Conservation (phyloP, 345 rosid species). For the Gossypium ekmanianum region DNA sequence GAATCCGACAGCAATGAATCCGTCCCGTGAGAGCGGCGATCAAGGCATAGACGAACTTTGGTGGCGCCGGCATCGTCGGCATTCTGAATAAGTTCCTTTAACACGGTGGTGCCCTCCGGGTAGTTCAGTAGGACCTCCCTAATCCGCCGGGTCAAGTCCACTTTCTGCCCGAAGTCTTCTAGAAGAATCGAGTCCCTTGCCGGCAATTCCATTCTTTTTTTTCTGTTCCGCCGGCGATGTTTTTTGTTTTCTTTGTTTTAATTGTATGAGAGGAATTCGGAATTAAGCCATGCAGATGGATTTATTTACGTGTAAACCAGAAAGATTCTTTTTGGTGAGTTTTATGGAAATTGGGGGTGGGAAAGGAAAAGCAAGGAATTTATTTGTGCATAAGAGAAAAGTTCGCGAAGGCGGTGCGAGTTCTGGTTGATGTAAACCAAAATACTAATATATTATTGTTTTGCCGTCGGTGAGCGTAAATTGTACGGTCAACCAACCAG, state of each 20-base stretch:
- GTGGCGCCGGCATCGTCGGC: slow-evolving; percentile 98
- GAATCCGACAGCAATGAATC: slow-evolving; percentile 55
- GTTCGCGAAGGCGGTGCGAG: neutral
- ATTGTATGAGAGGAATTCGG: neutral
- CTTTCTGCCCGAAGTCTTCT: slow-evolving; percentile 98
- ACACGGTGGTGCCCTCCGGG: slow-evolving; percentile 91
- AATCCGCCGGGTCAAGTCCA: slow-evolving; percentile 93
- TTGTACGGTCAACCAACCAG: neutral
- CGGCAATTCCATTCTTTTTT: slow-evolving; percentile 41
- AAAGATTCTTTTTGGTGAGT: too few species aligned
- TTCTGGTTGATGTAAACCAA: neutral
- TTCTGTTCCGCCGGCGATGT: slow-evolving; percentile 1
- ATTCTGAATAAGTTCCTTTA: slow-evolving; percentile 90
- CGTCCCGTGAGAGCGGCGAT: slow-evolving; percentile 59
- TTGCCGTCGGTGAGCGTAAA: neutral
- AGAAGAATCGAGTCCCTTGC: slow-evolving; percentile 43
- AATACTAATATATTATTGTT: neutral
- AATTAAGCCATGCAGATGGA: neutral
- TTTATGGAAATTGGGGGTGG: neutral
- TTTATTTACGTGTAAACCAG: neutral
- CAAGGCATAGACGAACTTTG: slow-evolving; percentile 75
- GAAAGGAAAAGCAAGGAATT: too few species aligned
- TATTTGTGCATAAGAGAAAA: neutral
- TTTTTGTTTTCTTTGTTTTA: neutral
- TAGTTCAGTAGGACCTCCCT: slow-evolving; percentile 90